These are phyloP conservation scores for Trichosanthes truncata DNA, from an alignment of 306 rosid genomes.

Conservation along the genomic window DNA sequence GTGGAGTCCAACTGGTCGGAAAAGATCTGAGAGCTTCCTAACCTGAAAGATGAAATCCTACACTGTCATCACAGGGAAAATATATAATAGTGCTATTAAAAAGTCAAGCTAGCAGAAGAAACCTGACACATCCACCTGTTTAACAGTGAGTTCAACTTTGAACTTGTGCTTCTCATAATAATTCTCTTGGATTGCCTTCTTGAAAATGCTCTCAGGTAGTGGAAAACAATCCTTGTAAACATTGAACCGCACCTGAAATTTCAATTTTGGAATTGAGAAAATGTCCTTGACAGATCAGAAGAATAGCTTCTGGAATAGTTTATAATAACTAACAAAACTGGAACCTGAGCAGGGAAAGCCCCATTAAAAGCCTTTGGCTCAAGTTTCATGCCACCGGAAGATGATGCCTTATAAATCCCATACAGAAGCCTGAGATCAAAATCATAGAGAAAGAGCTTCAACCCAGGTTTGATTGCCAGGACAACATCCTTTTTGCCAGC, in stretches of 20 bases:
- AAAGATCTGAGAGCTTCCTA: conserved; percentile 61
- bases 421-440: conserved; percentile 82
- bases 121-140: conserved; percentile 41
- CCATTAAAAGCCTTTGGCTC: conserved; percentile 88
- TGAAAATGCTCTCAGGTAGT: conserved; percentile 71
- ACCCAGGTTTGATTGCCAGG: conserved; percentile 54
- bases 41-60: conserved; percentile 37
- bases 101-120: conserved; percentile 5
- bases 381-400: conserved; percentile 71
- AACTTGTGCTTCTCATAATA: conserved; percentile 57
- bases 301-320: not conserved
- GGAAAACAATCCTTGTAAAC: conserved; percentile 68
- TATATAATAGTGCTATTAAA: not conserved
- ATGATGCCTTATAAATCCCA: conserved; percentile 74
- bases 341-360: conserved; percentile 89
- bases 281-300: conserved; percentile 8
- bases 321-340: conserved; percentile 7
- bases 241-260: conserved; percentile 68
- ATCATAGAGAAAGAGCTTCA: conserved; percentile 77
- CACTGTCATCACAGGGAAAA: not conserved
- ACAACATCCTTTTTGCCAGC: conserved; percentile 48
- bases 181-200: conserved; percentile 71
- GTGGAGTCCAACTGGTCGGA: conserved; percentile 45
- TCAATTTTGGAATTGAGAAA: conserved; percentile 10
- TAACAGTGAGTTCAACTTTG: conserved; percentile 63